Evolutionary conservation across 768 basidiomycete genomes (phyloP), one percentile per base, ranked within the genome.

Genomic region (Serpula lacrymans): DNA sequence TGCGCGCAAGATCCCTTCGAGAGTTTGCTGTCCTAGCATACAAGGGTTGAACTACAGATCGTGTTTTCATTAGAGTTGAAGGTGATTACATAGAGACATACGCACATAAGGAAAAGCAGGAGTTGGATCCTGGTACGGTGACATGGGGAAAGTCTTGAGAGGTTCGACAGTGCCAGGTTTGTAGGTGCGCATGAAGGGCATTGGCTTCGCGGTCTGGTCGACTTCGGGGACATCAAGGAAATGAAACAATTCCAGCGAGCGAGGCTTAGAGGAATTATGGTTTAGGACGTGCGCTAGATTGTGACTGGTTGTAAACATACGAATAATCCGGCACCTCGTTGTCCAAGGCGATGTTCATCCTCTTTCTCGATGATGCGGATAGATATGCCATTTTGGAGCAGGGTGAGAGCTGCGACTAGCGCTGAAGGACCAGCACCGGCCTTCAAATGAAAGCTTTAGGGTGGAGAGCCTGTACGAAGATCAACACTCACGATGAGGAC

Each of bases 211-310:
- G 16, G 29, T 37, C 25, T 60, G 50, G 26, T 63, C 24, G 11
- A 72, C 57, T 13, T 68, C 57, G 26, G 65, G 59, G 30, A 69
- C 57, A 13, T 67, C 54, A 34, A 74, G 50, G 36, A 53, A 59
- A 8, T 57, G 49, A 42, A 67, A 67, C 16, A 74, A 44, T 47
- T 74, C 71, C 9, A 67, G 50, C 4, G 71, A 60, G 5, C 72
- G 67, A 6, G 70, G 71, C 69, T 74, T 22, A 27, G 26, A 44
- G 23, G 14, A 9, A 33, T 3, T 32, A 24, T 22, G 16, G 9
- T n/a, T 6, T 23, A n/a, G 18, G n/a, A 7, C 10, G 30, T 31
- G 6, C 10, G 39, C 11, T 3, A 20, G 6, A n/a, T n/a, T n/a
- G n/a, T n/a, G n/a, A n/a, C 13, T 14, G 23, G 11, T 4, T 23